Evolutionary conservation across 2,329 filamentous ascomycete genomes (phyloP), one percentile per base, ranked within the genome.

Genomic region (Neurospora sp.): DNA sequence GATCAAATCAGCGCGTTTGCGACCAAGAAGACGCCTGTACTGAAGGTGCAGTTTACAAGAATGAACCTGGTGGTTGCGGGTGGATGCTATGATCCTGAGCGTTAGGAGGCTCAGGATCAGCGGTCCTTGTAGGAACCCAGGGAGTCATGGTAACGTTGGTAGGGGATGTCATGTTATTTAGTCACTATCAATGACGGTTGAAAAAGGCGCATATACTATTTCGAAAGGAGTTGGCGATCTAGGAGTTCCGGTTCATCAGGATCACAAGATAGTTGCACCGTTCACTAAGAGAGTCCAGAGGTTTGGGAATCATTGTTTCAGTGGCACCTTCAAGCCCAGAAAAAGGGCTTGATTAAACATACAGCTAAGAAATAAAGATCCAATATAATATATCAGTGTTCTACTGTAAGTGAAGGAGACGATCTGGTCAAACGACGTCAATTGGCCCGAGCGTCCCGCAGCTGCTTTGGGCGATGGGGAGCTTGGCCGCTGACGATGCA

Each of bases 1-100:
- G 96, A 99, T 77, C 96, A 98, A 81, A 96, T 99, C 81, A 93
- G 89, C 73, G 94, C 93, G 0, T 98, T 97, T 78, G 90, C 93
- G 0, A 98, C 96, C 4, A 99, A 99, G 86, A 97, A 97, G 82
- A 95, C 91, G 17, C 94, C 95, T 0, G 92, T 98, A 11, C 92
- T 96, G 80, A 96, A 95, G 81, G 94, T 97, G 69, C 89, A 91
- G 77, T 97, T 97, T 76, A 98, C 96, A 3, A 86, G 93, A 72
- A 97, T 97, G 93, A 99, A 99, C 78, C 81, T 98, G 74, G 91
- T 97, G 13, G 84, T 98, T 72, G 93, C 93, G 28, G 93, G 92
- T 66, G 93, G 94, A 33, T 90, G 87, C 76, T 90, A 88, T 75
- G 85, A 88, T 68, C 84, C 86, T 4, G 74, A 75, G 71, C 74